Evolutionary conservation across 257 asterid genomes (phyloP), one percentile per base, ranked within the genome.

Genomic region (Handroanthus guayacan): DNA sequence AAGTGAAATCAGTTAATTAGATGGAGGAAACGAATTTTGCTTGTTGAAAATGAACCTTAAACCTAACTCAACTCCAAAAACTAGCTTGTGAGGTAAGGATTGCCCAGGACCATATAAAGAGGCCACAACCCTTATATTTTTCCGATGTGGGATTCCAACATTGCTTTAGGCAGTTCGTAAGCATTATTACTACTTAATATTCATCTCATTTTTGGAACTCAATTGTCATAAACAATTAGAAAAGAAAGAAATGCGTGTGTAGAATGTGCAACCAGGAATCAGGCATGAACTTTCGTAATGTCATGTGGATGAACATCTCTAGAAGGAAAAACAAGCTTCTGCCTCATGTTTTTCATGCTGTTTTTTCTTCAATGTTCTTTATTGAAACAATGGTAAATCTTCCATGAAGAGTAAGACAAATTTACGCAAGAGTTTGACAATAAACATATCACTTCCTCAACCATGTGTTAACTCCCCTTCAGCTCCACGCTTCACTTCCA

Each of bases 191-290:
- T 16, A 5, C 14, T 47, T 63, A 13, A 64, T 41, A 14, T 67
- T 12, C 41, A 43, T 64, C n/a, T 67, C 47, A 67, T 69, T 31
- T 69, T 12, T 69, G n/a, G 50, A 14, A 13, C 61, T 60, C 52
- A 58, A 8, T 39, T 47, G 14, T 58, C 48, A 60, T 50, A 31
- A 58, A 60, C 50, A 60, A 60, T 4, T 20, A 14, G 56, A 18
- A 71, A 55, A 56, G 18, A 17, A 38, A 71, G 55, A 56, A 69
- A 48, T 50, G 74, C 34, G 50, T 34, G 74, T 69, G 47, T 13
- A 3, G 6, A 48, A n/a, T 50, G 9, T 13, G 25, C 74, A 69
- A 44, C 12, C 45, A 44, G 36, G 47, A 6, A 69, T 48, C 50
- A 48, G 31, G 31, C 31, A 25, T 25, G 31, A 25, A 25, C 31